Evolutionary conservation across 2,329 filamentous ascomycete genomes (phyloP).

Genomic region (Emergomyces pasteurianus): DNA sequence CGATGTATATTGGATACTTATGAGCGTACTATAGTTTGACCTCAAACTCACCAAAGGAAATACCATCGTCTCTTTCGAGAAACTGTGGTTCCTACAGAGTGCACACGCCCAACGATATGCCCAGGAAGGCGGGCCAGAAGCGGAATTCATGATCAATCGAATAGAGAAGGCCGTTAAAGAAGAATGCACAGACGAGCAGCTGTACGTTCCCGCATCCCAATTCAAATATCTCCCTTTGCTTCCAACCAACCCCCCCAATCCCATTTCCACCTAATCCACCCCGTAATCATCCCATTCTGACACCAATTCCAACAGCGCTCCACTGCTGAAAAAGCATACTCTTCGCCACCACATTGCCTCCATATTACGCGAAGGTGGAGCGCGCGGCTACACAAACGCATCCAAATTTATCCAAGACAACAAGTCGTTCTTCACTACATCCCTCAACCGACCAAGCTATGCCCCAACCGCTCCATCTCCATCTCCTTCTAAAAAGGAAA

Average conservation of each 20-base stretch:
- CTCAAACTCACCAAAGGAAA: conserved; percentile 87
- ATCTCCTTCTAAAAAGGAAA: not conserved
- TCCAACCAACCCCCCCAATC: not conserved
- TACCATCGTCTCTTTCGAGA: conserved; percentile 67
- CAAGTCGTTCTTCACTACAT: conserved; percentile 32
- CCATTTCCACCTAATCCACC: not conserved
- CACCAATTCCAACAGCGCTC: conserved; percentile 13
- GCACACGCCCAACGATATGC: conserved; percentile 48
- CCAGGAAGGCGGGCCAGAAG: conserved; percentile 31
- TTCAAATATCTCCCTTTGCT: not conserved
- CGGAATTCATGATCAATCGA: conserved; percentile 29
- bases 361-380: conserved; percentile 26
- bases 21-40: conserved; percentile 47
- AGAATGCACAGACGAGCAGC: conserved; percentile 13
- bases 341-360: conserved; percentile 41
- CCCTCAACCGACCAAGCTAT: conserved; percentile 18
- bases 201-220: conserved; percentile 16
- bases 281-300: not conserved
- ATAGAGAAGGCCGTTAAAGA: conserved; percentile 20
- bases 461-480: conserved; percentile 6
- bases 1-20: not conserved
- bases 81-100: conserved; percentile 68
- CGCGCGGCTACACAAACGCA: conserved; percentile 10
- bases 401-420: conserved; percentile 9
- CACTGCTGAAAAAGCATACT: conserved; percentile 21